Evolutionary conservation across 441 rosid genomes (phyloP).

Genomic region (Capsella rubella): DNA sequence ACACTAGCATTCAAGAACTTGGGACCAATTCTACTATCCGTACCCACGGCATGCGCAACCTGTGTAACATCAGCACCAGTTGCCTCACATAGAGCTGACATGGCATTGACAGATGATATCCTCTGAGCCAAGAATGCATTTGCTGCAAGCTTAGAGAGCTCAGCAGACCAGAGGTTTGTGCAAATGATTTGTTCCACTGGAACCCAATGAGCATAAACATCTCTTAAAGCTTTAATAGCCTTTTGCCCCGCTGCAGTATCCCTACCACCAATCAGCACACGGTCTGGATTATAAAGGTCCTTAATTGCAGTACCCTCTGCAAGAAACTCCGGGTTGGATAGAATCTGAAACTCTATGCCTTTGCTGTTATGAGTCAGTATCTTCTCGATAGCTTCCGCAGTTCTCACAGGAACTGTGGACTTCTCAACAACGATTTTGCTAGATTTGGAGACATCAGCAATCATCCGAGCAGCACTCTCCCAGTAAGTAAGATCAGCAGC

Average conservation of each 20-base stretch:
- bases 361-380: constrained; percentile 69
- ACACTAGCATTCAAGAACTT: constrained; percentile 70
- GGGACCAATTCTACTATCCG: constrained; percentile 64
- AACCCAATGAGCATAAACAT: constrained; percentile 75
- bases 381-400: constrained; percentile 75
- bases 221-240: constrained; percentile 58
- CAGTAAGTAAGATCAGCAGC: constrained; percentile 77
- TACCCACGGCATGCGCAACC: constrained; percentile 65
- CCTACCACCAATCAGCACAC: constrained; percentile 73
- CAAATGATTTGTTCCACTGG: constrained; percentile 60
- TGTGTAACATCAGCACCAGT: constrained; percentile 67
- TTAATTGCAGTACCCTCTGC: constrained; percentile 77
- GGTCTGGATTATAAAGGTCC: constrained; percentile 63
- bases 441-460: constrained; percentile 69
- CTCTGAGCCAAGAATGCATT: constrained; percentile 76
- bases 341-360: constrained; percentile 66
- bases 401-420: constrained; percentile 71
- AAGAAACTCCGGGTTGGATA: constrained; percentile 72
- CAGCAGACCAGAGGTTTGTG: constrained; percentile 77
- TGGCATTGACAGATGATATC: constrained; percentile 69
- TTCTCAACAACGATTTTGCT: constrained; percentile 72
- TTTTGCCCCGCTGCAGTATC: constrained; percentile 62
- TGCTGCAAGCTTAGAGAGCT: constrained; percentile 72
- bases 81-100: constrained; percentile 76
- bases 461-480: constrained; percentile 83